A percentile compares a stretch with the other conserved stretches of the same genome.
Conservation (phyloP, 805 yeast species). For the Candida dajiaensis region DNA sequence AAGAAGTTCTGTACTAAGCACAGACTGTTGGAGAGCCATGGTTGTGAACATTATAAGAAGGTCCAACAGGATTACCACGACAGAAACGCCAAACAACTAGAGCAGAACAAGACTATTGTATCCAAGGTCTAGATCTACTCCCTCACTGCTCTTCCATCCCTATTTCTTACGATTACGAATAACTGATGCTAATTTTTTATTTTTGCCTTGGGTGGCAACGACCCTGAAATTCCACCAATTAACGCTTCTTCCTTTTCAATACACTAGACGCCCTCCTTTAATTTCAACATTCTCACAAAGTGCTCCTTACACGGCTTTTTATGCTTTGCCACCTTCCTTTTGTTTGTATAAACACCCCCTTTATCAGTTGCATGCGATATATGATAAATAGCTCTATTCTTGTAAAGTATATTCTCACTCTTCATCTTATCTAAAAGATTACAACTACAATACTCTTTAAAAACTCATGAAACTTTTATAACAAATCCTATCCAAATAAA, state of each 20-base stretch:
- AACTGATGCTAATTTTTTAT: not conserved
- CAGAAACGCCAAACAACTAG: conserved; percentile 55
- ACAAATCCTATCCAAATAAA: not conserved
- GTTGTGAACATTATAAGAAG: conserved; percentile 51
- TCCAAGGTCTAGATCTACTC: conserved; percentile 40
- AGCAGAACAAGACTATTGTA: conserved; percentile 54
- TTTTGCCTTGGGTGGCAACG: not conserved
- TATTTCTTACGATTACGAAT: not conserved
- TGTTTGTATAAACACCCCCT: not conserved
- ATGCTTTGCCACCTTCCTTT: no score
- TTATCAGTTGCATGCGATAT: not conserved
- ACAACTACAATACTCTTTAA: no score
- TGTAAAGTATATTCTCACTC: no score
- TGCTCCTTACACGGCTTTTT: not conserved
- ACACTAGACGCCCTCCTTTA: not conserved
- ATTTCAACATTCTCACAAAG: not conserved
- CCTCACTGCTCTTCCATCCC: no score
- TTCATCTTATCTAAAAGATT: no score
- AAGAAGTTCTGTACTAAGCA: conserved; percentile 65
- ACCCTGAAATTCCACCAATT: no score
- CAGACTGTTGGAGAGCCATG: conserved; percentile 55
- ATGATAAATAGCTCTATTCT: no score
- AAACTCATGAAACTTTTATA: no score
- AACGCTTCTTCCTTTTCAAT: not conserved
- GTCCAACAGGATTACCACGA: conserved; percentile 59